phyloP scores from a whole-genome alignment of 225 moss, liverwort and hornwort species.

The Physcomitrium patens region DNA sequence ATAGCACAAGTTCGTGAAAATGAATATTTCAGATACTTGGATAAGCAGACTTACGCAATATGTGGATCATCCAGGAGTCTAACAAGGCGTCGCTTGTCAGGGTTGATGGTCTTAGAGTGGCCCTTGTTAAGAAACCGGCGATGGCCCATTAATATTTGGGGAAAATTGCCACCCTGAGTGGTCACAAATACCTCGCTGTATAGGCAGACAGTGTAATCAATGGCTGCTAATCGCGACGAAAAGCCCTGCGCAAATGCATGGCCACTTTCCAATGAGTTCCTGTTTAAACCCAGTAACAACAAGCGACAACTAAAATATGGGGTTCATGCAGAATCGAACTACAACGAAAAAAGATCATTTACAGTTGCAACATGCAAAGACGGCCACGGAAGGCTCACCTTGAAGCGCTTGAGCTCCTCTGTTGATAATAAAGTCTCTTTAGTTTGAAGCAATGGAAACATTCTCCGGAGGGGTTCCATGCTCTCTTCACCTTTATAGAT shows the following conservation, averaged over 20 bases:
- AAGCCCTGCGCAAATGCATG: slow-evolving; percentile 44
- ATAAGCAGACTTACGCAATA: slow-evolving; percentile 49
- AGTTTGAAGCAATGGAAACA: slow-evolving; percentile 75
- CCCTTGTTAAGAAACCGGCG: slow-evolving; percentile 80
- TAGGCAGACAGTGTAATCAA: slow-evolving; percentile 82
- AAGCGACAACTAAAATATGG: too few species aligned
- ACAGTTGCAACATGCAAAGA: too few species aligned
- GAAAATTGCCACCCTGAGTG: slow-evolving; percentile 89
- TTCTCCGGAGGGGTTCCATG: slow-evolving; percentile 71
- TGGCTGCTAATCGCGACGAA: slow-evolving; percentile 77
- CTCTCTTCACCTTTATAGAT: slow-evolving; percentile 62
- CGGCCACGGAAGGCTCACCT: slow-evolving; percentile 35
- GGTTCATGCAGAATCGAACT: too few species aligned
- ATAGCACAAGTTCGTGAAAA: too few species aligned
- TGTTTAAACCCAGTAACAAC: too few species aligned
- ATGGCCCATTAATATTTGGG: slow-evolving; percentile 83
- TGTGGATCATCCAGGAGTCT: slow-evolving; percentile 61
- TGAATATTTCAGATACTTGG: neutral
- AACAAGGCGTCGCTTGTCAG: slow-evolving; percentile 77
- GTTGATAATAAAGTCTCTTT: slow-evolving; percentile 67
- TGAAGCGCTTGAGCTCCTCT: slow-evolving; percentile 63
- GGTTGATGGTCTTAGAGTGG: slow-evolving; percentile 79
- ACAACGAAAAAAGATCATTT: too few species aligned
- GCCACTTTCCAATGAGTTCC: neutral
- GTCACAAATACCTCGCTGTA: slow-evolving; percentile 86